phyloP scores from a whole-genome alignment of 345 rosid species.

The Linum tenue region DNA sequence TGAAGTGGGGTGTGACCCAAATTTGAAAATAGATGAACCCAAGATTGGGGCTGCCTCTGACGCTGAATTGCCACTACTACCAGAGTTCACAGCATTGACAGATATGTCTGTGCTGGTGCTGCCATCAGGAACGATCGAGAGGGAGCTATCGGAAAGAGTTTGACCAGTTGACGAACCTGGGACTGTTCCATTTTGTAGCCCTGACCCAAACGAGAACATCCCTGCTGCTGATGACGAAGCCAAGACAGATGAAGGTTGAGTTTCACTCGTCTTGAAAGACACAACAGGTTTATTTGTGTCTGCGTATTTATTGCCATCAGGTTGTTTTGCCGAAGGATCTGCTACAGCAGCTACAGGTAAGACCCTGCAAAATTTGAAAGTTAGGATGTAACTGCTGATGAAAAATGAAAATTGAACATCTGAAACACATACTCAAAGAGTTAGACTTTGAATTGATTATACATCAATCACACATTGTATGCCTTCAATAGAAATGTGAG shows the following conservation, averaged over 20 bases:
- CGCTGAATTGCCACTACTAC: neutral
- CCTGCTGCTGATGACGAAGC: conserved; percentile 29
- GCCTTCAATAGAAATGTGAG: neutral
- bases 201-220: conserved; percentile 36
- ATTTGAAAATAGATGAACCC: conserved; percentile 31
- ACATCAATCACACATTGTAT: neutral
- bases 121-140: conserved; percentile 13
- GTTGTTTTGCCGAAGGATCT: conserved; percentile 23
- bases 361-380: conserved; percentile 36
- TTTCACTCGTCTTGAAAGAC: conserved; percentile 16
- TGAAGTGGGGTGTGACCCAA: conserved; percentile 34
- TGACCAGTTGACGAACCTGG: conserved; percentile 15
- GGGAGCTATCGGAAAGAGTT: conserved; percentile 22
- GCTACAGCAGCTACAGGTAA: conserved; percentile 20
- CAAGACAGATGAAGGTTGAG: conserved; percentile 28
- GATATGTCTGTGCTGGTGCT: conserved; percentile 14
- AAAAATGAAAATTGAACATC: neutral
- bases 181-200: conserved; percentile 35
- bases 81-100: neutral
- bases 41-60: conserved; percentile 14
- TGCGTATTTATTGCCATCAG: conserved; percentile 34
- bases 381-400: neutral
- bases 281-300: conserved; percentile 16
- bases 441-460: neutral
- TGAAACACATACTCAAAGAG: neutral